These are phyloP conservation scores for Carex kokanica DNA, from an alignment of 176 grass and related monocot species.

Conservation along the genomic window DNA sequence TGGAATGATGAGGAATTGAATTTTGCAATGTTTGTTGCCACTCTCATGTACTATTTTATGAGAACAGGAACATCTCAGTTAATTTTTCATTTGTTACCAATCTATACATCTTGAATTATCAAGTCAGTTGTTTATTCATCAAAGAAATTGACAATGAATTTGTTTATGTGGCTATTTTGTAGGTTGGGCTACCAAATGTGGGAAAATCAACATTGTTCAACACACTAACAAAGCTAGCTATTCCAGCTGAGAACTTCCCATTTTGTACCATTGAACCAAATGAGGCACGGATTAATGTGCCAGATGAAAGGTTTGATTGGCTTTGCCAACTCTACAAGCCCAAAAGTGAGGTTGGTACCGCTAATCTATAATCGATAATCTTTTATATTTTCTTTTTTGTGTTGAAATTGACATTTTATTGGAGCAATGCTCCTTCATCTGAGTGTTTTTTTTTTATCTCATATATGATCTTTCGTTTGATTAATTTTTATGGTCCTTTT, in stretches of 20 bases:
- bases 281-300: constrained; percentile 81
- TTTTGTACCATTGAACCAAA: constrained; percentile 98
- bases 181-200: constrained; percentile 99
- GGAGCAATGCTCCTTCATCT: not conserved
- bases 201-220: constrained; percentile 98
- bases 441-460: not conserved
- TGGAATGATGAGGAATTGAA: not conserved
- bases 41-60: not conserved
- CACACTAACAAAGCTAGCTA: constrained; percentile 88
- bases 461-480: not conserved
- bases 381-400: not conserved
- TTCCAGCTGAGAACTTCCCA: constrained; percentile 95
- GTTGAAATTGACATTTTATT: constrained; percentile 7
- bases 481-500: not conserved
- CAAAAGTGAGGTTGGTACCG: constrained; percentile 78
- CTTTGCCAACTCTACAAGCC: constrained; percentile 90
- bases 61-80: not conserved
- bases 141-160: not conserved
- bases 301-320: constrained; percentile 95
- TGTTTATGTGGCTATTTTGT: constrained; percentile 21
- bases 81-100: not conserved
- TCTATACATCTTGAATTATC: not conserved
- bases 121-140: not conserved
- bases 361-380: constrained; percentile 2
- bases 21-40: not conserved